phyloP scores from a whole-genome alignment of 2,329 filamentous ascomycete genomes.

The Ascochyta lentis region DNA sequence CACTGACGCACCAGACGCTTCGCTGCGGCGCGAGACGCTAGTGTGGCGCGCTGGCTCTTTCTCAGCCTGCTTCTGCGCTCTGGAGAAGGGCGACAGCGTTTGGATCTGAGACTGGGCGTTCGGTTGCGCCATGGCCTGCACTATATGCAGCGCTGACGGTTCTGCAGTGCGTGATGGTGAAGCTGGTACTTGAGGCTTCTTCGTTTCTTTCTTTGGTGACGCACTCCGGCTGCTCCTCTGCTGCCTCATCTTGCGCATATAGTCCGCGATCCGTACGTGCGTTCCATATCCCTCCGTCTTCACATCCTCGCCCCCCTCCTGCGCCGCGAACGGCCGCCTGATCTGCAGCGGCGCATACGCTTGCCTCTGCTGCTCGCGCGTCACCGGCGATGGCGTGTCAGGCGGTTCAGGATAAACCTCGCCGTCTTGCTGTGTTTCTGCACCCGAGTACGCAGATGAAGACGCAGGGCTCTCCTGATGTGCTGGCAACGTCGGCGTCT shows the following conservation, averaged over 20 bases:
- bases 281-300: neutral
- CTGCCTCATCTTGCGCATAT: constrained; percentile 4
- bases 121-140: constrained; percentile 5
- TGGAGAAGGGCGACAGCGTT: neutral
- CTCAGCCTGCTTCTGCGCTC: neutral
- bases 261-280: constrained; percentile 10
- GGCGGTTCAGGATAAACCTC: constrained; percentile 11
- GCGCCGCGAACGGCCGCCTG: neutral
- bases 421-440: neutral
- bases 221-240: neutral
- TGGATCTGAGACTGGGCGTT: neutral
- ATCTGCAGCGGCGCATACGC: constrained; percentile 25
- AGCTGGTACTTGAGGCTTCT: neutral
- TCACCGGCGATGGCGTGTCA: constrained; percentile 32
- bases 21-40: constrained; percentile 6
- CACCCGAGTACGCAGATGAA: constrained; percentile 1
- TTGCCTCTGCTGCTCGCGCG: constrained; percentile 21
- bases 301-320: neutral
- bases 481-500: constrained; percentile 2
- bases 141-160: neutral
- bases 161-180: neutral
- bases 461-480: constrained; percentile 8
- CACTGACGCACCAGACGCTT: constrained; percentile 6
- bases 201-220: neutral
- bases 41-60: neutral